Percentiles rank a stretch among this genome's conserved stretches.
Evolutionary conservation across 768 basidiomycete genomes (phyloP).

Genomic region (Cyclocybe aegerita): DNA sequence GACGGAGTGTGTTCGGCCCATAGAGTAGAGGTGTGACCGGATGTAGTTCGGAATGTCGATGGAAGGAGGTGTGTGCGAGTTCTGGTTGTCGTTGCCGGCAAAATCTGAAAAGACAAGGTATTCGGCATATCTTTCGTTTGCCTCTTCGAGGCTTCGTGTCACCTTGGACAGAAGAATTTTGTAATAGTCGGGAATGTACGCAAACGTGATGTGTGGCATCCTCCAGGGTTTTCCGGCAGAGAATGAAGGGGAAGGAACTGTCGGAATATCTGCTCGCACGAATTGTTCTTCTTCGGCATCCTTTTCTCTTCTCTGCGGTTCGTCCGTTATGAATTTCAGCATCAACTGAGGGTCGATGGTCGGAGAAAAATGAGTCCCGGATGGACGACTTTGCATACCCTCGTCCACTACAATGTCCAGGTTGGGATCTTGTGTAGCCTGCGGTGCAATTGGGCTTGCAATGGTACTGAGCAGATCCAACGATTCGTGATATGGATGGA

Average conservation of each 20-base stretch:
- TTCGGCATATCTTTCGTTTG: not conserved
- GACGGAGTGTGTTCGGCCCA: constrained; percentile 19
- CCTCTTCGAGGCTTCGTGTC: not conserved
- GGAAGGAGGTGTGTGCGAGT: constrained; percentile 10
- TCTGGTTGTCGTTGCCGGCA: constrained; percentile 2
- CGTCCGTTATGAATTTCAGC: too few relatives aligned
- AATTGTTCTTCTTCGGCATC: not conserved
- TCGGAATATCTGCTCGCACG: not conserved
- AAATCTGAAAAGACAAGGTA: not conserved
- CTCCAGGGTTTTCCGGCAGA: constrained; percentile 21
- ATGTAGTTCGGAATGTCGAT: constrained; percentile 6
- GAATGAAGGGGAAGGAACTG: constrained; percentile 11
- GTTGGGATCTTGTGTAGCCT: too few relatives aligned
- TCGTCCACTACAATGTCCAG: too few relatives aligned
- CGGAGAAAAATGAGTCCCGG: too few relatives aligned
- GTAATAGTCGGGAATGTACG: not conserved
- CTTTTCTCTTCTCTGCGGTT: too few relatives aligned
- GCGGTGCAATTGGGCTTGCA: too few relatives aligned
- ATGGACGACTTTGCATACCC: too few relatives aligned
- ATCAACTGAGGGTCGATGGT: too few relatives aligned
- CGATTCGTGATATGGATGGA: too few relatives aligned
- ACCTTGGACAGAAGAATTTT: too few relatives aligned
- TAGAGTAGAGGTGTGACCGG: constrained; percentile 12
- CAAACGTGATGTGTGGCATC: not conserved
- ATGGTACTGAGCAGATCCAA: too few relatives aligned